Evolutionary conservation across 371 early-diverging fungal species (phyloP).

Genomic region (Rhizomucor miehei): DNA sequence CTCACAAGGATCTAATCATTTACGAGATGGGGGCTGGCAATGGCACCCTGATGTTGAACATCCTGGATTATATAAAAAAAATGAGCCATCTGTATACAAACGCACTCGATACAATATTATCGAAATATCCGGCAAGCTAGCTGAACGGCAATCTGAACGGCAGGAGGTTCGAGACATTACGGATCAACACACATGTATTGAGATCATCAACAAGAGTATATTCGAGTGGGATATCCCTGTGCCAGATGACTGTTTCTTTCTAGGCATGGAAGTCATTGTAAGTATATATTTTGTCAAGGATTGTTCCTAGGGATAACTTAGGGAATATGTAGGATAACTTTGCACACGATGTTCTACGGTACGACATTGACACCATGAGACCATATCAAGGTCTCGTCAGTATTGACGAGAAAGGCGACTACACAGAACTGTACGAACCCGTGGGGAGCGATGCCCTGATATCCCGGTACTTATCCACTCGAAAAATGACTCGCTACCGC

Average conservation of each 20-base stretch:
- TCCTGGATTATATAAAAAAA: constrained; percentile 82
- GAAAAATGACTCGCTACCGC: constrained; percentile 53
- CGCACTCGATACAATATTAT: constrained; percentile 85
- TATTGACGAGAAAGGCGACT: constrained; percentile 79
- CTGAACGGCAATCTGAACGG: constrained; percentile 64
- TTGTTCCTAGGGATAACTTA: too few species aligned
- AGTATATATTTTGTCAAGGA: constrained; percentile 31
- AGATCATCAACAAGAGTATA: constrained; percentile 85
- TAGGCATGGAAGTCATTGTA: constrained; percentile 93
- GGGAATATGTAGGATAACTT: constrained; percentile 76
- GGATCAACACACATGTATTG: constrained; percentile 58
- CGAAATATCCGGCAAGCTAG: constrained; percentile 86
- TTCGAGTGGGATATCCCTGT: constrained; percentile 87
- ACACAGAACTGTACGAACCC: constrained; percentile 82
- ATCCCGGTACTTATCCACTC: constrained; percentile 60
- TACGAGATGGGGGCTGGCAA: constrained; percentile 98
- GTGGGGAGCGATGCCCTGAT: constrained; percentile 75
- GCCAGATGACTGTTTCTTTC: constrained; percentile 78
- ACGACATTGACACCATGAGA: constrained; percentile 66
- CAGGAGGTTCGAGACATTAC: constrained; percentile 44
- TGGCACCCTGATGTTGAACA: constrained; percentile 92
- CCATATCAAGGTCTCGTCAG: constrained; percentile 84
- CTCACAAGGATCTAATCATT: constrained; percentile 70
- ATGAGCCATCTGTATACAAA: constrained; percentile 79
- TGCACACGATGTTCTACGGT: constrained; percentile 91